Evolutionary conservation across 1,284 basidiomycete species (phyloP).

Genomic region (Rhodotorula sp.): DNA sequence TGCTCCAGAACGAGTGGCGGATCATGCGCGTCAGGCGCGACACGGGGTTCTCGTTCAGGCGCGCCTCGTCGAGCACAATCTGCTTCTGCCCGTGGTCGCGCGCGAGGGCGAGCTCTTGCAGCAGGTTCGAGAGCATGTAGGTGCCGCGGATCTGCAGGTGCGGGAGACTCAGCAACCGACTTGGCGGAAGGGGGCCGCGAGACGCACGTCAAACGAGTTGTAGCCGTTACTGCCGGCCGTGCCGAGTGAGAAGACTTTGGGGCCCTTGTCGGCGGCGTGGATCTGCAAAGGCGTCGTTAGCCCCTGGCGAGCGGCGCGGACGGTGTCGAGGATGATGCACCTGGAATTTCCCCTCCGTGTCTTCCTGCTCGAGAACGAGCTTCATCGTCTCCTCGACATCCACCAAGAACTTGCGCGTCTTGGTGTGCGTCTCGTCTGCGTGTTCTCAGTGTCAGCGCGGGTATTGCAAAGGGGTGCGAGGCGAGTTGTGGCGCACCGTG

Average conservation of each 20-base stretch:
- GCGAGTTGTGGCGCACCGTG: slow-evolving; percentile 27
- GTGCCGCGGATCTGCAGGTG: slow-evolving; percentile 67
- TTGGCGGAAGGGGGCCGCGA: background rate
- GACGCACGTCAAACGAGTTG: slow-evolving; percentile 88
- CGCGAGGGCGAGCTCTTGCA: slow-evolving; percentile 97
- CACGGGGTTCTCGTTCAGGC: slow-evolving; percentile 94
- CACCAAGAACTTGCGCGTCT: slow-evolving; percentile 79
- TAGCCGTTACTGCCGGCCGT: slow-evolving; percentile 97
- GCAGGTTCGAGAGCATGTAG: slow-evolving; percentile 98
- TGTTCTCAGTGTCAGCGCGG: background rate
- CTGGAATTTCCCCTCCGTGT: slow-evolving; percentile 90
- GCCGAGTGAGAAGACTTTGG: slow-evolving; percentile 92
- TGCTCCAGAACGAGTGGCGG: slow-evolving; percentile 96
- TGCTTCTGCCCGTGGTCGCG: slow-evolving; percentile 91
- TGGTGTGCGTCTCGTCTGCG: slow-evolving; percentile 55
- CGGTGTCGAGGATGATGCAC: slow-evolving; percentile 44
- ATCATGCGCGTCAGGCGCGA: slow-evolving; percentile 98
- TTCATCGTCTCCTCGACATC: slow-evolving; percentile 99
- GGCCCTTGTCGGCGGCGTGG: slow-evolving; percentile 92
- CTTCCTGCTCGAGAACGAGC: slow-evolving; percentile 93
- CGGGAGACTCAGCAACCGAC: background rate
- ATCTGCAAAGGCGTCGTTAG: slow-evolving; percentile 61
- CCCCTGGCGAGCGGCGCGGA: background rate
- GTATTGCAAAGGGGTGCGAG: too few relatives aligned
- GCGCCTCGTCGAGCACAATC: slow-evolving; percentile 95